phyloP scores from a whole-genome alignment of 2,329 filamentous ascomycete genomes.

The Ascosphaera apis region DNA sequence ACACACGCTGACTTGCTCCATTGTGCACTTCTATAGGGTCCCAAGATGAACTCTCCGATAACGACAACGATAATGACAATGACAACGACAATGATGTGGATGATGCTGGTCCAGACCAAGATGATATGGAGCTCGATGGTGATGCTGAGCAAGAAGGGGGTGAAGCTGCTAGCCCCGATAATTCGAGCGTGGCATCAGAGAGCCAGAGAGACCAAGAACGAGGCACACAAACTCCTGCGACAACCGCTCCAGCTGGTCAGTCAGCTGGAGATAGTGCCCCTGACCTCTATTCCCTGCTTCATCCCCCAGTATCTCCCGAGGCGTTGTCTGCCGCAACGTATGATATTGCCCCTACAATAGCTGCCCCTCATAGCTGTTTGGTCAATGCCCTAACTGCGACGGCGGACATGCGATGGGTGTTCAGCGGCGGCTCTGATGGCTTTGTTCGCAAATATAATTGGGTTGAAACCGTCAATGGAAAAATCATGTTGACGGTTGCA shows the following conservation, averaged over 20 bases:
- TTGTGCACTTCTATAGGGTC: conserved; percentile 15
- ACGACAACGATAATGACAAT: conserved; percentile 17
- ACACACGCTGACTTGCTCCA: conserved; percentile 2
- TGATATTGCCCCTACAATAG: conserved; percentile 93
- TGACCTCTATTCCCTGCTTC: conserved; percentile 14
- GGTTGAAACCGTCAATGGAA: conserved; percentile 81
- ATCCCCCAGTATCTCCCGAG: conserved; percentile 48
- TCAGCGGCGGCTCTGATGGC: conserved; percentile 80
- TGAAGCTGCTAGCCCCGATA: conserved; percentile 13
- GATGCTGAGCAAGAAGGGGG: conserved; percentile 9
- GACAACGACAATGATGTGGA: conserved; percentile 4
- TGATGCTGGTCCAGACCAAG: conserved; percentile 7
- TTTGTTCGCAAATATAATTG: conserved; percentile 97
- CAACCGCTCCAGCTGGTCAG: conserved; percentile 10
- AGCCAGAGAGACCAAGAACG: conserved; percentile 15
- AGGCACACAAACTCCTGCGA: conserved; percentile 26
- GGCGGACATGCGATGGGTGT: conserved; percentile 83
- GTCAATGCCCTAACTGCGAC: conserved; percentile 85
- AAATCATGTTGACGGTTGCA: conserved; percentile 77
- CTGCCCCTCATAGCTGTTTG: conserved; percentile 82
- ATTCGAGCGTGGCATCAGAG: conserved; percentile 18
- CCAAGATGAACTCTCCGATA: conserved; percentile 26
- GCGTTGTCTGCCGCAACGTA: conserved; percentile 61
- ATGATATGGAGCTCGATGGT: conserved; percentile 11
- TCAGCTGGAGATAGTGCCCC: conserved; percentile 19